phyloP scores from a whole-genome alignment of 805 yeast species.

The Pichia phayaonensis region DNA sequence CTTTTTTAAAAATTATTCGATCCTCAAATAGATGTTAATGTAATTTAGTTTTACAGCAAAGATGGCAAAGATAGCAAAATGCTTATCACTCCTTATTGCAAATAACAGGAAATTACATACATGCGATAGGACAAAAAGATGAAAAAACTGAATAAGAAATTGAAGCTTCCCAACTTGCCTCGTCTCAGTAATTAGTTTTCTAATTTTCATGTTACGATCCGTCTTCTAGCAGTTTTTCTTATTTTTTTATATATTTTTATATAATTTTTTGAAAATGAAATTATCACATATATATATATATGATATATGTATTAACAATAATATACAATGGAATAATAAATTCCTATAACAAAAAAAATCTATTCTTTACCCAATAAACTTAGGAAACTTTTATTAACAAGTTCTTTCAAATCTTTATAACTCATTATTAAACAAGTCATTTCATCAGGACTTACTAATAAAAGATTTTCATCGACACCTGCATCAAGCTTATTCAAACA shows the following conservation, averaged over 20 bases:
- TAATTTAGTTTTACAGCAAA: background rate
- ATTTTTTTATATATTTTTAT: background rate
- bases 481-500: conserved; percentile 87
- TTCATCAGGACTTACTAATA: conserved; percentile 79
- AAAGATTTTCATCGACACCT: conserved; percentile 75
- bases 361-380: conserved; percentile 25
- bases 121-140: too few relatives aligned
- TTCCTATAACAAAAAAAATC: background rate
- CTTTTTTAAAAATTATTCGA: background rate
- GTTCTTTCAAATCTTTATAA: conserved; percentile 71
- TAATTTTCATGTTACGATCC: background rate
- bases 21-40: too few relatives aligned
- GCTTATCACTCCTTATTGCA: too few relatives aligned
- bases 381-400: conserved; percentile 64
- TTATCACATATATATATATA: background rate
- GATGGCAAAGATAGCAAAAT: background rate
- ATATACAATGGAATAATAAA: conserved; percentile 1
- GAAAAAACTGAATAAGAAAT: background rate
- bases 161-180: background rate
- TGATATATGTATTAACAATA: conserved; percentile 2
- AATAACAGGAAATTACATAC: background rate
- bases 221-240: background rate
- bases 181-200: background rate
- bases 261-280: background rate
- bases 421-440: conserved; percentile 77